phyloP scores from a whole-genome alignment of 2,329 filamentous ascomycete species.

The Hymenotorrendiella dingleyae region DNA sequence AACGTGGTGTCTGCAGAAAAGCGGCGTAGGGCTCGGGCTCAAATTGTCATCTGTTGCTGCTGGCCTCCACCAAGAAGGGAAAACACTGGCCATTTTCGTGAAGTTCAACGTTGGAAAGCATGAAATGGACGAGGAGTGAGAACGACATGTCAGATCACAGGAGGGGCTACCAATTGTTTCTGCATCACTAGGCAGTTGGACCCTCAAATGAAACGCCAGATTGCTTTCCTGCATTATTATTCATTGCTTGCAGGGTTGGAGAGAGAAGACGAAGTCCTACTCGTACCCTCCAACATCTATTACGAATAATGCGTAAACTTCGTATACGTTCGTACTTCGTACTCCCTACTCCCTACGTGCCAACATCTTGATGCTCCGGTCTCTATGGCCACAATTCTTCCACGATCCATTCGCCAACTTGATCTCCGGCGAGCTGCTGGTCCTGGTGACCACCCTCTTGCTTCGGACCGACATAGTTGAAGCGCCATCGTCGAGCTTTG shows the following conservation, averaged over 20 bases:
- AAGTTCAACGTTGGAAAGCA: neutral
- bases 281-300: neutral
- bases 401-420: constrained; percentile 46
- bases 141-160: constrained; percentile 2
- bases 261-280: neutral
- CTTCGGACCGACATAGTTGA: constrained; percentile 45
- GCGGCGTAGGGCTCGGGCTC: constrained; percentile 6
- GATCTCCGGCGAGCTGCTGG: constrained; percentile 46
- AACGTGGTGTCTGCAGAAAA: constrained; percentile 12
- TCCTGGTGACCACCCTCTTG: constrained; percentile 24
- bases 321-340: no score
- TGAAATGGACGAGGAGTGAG: constrained; percentile 1
- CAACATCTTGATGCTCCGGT: no score
- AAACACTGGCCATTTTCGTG: neutral
- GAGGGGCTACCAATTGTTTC: no score
- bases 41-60: no score
- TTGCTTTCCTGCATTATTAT: no score
- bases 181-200: no score
- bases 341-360: neutral
- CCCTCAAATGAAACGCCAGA: no score
- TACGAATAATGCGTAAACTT: no score
- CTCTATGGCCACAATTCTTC: constrained; percentile 31
- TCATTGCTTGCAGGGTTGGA: no score
- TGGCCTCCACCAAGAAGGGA: neutral
- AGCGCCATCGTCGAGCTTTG: constrained; percentile 50